phyloP scores from a whole-genome alignment of 2,329 filamentous ascomycete genomes.

The Chaetomiaceae sp. region DNA sequence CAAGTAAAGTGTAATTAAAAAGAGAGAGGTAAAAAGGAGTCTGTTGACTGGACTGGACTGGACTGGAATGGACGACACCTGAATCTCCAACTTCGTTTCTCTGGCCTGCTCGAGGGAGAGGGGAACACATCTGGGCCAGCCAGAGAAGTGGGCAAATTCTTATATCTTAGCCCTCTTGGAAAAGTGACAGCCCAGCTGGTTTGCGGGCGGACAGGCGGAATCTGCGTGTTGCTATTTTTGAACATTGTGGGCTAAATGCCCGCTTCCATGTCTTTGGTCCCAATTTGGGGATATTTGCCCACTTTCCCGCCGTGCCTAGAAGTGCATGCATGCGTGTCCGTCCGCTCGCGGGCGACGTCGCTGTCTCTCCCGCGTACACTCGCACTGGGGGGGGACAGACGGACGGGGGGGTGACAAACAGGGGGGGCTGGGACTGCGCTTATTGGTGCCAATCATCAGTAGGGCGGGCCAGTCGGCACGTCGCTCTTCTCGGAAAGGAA shows the following conservation, averaged over 20 bases:
- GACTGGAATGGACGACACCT: conserved; percentile 44
- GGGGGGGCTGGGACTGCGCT: conserved; percentile 20
- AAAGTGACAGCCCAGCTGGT: conserved; percentile 11
- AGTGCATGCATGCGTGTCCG: conserved; percentile 13
- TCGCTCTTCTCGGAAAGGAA: conserved; percentile 26
- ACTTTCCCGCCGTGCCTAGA: conserved; percentile 11
- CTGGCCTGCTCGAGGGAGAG: conserved; percentile 37
- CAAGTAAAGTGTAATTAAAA: conserved; percentile 30
- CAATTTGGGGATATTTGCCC: conserved; percentile 22
- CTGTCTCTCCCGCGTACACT: conserved; percentile 21
- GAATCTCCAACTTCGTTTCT: conserved; percentile 35
- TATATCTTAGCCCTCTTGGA: conserved; percentile 49
- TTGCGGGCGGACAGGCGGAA: no score
- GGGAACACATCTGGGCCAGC: conserved; percentile 35
- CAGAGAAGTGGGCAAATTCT: conserved; percentile 45
- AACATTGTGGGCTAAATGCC: conserved; percentile 34
- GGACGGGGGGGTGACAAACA: conserved; percentile 16
- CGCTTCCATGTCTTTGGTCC: conserved; percentile 38
- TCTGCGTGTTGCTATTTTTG: conserved; percentile 40
- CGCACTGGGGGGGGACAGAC: conserved; percentile 17
- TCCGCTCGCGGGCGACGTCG: conserved; percentile 14
- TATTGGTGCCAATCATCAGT: conserved; percentile 26
- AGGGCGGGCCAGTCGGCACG: conserved; percentile 24
- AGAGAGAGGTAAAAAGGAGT: conserved; percentile 28
- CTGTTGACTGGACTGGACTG: conserved; percentile 31